Conservation (phyloP, 331 rosid species). For the Rhamnella rubrinervis region DNA sequence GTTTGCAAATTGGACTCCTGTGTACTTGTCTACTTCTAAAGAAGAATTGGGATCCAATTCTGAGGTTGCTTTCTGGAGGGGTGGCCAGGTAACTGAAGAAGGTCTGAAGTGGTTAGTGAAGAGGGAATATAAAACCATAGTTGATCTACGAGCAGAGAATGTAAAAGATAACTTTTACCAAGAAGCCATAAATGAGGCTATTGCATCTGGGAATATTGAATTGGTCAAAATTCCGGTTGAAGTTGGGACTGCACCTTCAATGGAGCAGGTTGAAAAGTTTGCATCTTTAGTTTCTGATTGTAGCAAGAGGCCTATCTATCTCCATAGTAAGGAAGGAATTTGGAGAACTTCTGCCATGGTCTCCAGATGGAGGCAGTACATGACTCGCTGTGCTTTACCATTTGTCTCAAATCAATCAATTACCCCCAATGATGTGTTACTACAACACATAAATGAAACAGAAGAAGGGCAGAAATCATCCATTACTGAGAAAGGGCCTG, state of each 20-base stretch:
- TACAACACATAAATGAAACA: slow-evolving; percentile 36
- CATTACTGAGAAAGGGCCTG: slow-evolving; percentile 22
- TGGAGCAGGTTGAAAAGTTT: slow-evolving; percentile 82
- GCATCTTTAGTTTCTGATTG: slow-evolving; percentile 70
- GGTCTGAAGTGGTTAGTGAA: slow-evolving; percentile 75
- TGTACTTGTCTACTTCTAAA: slow-evolving; percentile 46
- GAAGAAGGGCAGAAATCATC: slow-evolving; percentile 38
- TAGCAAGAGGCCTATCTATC: slow-evolving; percentile 76
- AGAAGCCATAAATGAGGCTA: slow-evolving; percentile 52
- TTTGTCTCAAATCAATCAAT: slow-evolving; percentile 38
- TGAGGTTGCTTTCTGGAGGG: slow-evolving; percentile 79
- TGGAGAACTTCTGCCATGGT: slow-evolving; percentile 92
- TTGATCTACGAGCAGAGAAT: slow-evolving; percentile 81
- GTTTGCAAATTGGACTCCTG: slow-evolving; percentile 82
- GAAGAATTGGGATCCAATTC: slow-evolving; percentile 48
- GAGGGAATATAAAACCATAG: slow-evolving; percentile 71
- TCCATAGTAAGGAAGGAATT: slow-evolving; percentile 90
- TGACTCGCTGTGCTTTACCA: slow-evolving; percentile 42
- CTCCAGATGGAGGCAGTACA: slow-evolving; percentile 87
- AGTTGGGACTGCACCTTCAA: slow-evolving; percentile 70
- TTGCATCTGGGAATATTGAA: slow-evolving; percentile 65
- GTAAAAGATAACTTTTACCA: slow-evolving; percentile 65
- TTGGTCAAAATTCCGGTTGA: slow-evolving; percentile 78
- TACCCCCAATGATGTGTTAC: slow-evolving; percentile 31
- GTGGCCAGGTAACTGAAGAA: slow-evolving; percentile 98